Evolutionary conservation across 2,329 filamentous ascomycete species (phyloP).

Genomic region (Colletotrichum costaricense): DNA sequence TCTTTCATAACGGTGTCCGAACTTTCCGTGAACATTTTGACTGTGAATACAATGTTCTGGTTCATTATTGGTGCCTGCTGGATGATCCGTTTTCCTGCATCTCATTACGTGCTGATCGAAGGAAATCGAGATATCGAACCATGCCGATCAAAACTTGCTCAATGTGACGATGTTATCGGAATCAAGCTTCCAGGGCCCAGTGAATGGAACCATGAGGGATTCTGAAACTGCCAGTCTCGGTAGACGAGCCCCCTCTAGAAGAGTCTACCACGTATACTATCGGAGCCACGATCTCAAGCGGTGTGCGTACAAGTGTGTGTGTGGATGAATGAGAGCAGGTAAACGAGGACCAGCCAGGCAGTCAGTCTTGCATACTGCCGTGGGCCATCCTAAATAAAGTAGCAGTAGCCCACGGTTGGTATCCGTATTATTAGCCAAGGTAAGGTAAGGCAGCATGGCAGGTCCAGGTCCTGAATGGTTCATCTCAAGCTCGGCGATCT

Average conservation of each 20-base stretch:
- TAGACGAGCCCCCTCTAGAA: background rate
- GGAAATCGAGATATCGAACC: background rate
- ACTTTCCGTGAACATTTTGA: background rate
- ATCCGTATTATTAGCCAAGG: too few relatives aligned
- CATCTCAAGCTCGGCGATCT: conserved; percentile 32
- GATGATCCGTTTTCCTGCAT: background rate
- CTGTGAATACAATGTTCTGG: background rate
- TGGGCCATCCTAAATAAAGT: background rate
- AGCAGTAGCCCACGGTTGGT: background rate
- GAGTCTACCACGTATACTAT: background rate
- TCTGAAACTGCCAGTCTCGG: conserved; percentile 6
- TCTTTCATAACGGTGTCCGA: background rate
- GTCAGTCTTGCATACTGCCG: background rate
- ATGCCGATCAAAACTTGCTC: background rate
- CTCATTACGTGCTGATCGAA: background rate
- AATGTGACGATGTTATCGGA: background rate
- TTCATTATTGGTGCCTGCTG: background rate
- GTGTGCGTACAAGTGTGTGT: background rate
- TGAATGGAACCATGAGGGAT: background rate
- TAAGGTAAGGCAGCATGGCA: background rate
- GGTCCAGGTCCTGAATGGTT: conserved; percentile 9
- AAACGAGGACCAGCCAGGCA: background rate
- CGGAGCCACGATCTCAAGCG: conserved; percentile 13
- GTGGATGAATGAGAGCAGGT: background rate
- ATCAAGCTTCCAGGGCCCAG: background rate